phyloP scores from a whole-genome alignment of 129 eudicot genomes.

The Calendula officinalis region DNA sequence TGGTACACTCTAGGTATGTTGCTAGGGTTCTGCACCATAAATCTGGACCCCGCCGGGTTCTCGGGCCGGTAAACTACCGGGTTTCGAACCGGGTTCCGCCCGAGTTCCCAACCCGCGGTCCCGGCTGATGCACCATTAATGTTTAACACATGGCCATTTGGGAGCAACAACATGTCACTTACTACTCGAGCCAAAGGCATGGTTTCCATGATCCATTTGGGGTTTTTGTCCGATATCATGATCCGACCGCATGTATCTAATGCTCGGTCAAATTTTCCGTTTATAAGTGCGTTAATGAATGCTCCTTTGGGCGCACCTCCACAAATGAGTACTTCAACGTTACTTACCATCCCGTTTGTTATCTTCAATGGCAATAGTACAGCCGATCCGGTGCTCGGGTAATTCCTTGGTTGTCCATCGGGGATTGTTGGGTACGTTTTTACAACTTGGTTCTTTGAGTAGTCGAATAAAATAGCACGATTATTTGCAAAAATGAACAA shows the following conservation, averaged over 20 bases:
- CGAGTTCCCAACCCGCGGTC: not conserved
- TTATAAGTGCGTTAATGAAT: not conserved
- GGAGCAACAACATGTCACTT: constrained; percentile 8
- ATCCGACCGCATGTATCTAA: constrained; percentile 13
- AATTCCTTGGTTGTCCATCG: constrained; percentile 14
- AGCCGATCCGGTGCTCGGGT: constrained; percentile 15
- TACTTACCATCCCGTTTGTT: not conserved
- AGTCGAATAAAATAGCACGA: constrained; percentile 7
- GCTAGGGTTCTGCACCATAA: not conserved
- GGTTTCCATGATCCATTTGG: constrained; percentile 13
- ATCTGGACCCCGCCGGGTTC: not conserved
- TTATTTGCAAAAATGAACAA: constrained; percentile 13
- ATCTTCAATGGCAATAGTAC: constrained; percentile 2
- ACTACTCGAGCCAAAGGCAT: constrained; percentile 14
- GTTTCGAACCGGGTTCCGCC: not conserved
- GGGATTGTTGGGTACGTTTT: constrained; percentile 18
- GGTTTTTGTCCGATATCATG: constrained; percentile 1
- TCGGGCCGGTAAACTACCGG: not conserved
- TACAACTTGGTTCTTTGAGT: constrained; percentile 10
- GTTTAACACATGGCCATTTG: constrained; percentile 2
- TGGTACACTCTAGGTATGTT: not conserved
- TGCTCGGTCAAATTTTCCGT: not conserved
- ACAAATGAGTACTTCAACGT: constrained; percentile 12
- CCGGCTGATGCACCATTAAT: not conserved
- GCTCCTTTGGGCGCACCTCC: constrained; percentile 19